phyloP scores from a whole-genome alignment of 495 filamentous ascomycete genomes.

The Aspergillus haitiensis region DNA sequence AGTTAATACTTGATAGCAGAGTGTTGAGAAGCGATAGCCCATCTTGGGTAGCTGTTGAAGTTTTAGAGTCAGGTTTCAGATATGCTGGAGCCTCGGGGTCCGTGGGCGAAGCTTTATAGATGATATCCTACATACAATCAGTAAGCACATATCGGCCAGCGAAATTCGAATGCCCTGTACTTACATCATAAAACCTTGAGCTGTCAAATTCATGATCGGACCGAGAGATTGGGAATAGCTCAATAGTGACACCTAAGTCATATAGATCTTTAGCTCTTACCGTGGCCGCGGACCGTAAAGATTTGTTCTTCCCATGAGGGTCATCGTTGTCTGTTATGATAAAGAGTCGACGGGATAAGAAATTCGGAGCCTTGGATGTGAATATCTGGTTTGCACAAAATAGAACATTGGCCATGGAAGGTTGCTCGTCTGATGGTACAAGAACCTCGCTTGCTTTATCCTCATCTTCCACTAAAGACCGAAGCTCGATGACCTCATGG shows the following conservation, averaged over 20 bases:
- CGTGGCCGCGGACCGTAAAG: constrained; percentile 69
- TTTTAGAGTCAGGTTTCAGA: constrained; percentile 46
- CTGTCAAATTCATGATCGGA: constrained; percentile 76
- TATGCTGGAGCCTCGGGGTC: constrained; percentile 68
- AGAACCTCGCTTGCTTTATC: constrained; percentile 62
- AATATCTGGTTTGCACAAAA: constrained; percentile 97
- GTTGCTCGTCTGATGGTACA: constrained; percentile 64
- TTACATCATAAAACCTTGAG: constrained; percentile 87
- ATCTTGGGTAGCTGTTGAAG: constrained; percentile 57
- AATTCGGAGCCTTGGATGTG: constrained; percentile 91
- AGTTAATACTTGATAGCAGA: constrained; percentile 86
- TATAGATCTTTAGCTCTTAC: constrained; percentile 93
- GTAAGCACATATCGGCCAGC: not conserved
- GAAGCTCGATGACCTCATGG: constrained; percentile 78
- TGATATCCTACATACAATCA: constrained; percentile 62
- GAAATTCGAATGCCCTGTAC: constrained; percentile 10
- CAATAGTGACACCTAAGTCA: constrained; percentile 88
- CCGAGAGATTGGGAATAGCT: constrained; percentile 87
- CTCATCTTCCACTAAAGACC: constrained; percentile 72
- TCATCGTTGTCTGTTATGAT: constrained; percentile 95
- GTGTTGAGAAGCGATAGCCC: constrained; percentile 80
- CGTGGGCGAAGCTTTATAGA: constrained; percentile 61
- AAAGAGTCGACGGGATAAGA: constrained; percentile 87
- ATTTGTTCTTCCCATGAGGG: constrained; percentile 73
- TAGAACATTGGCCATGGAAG: constrained; percentile 84